phyloP scores from a whole-genome alignment of 2,329 filamentous ascomycete species.

The Calcarisporium arbuscula region DNA sequence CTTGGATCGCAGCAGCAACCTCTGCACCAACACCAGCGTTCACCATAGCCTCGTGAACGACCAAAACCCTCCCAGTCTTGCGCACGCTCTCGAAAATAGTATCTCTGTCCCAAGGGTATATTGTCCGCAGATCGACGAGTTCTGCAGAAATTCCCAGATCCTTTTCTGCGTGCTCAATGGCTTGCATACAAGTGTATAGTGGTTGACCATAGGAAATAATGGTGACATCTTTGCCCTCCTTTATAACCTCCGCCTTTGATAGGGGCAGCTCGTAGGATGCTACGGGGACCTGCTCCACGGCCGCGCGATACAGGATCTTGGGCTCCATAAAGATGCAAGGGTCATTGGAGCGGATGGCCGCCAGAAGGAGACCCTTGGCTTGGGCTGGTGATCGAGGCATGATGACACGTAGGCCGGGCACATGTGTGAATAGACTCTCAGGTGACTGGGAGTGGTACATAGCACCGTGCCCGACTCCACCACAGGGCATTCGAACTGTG shows the following conservation, averaged over 20 bases:
- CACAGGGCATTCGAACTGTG: conserved; percentile 85
- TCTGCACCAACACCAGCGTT: conserved; percentile 87
- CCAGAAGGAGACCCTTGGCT: conserved; percentile 78
- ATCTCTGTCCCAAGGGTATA: conserved; percentile 87
- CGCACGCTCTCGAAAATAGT: conserved; percentile 75
- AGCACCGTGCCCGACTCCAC: conserved; percentile 82
- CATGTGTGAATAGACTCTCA: conserved; percentile 80
- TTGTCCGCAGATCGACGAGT: conserved; percentile 78
- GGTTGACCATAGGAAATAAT: conserved; percentile 87
- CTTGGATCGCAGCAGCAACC: conserved; percentile 81
- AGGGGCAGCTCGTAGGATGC: conserved; percentile 77
- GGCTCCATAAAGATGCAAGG: conserved; percentile 92
- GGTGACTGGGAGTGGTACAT: conserved; percentile 87
- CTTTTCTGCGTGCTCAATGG: conserved; percentile 67
- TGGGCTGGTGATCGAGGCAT: conserved; percentile 81
- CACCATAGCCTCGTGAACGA: conserved; percentile 89
- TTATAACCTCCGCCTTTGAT: conserved; percentile 78
- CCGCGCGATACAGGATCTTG: conserved; percentile 85
- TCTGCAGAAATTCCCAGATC: conserved; percentile 73
- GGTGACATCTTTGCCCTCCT: conserved; percentile 73
- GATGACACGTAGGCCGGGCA: conserved; percentile 79
- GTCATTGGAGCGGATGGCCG: conserved; percentile 73
- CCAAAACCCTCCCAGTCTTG: conserved; percentile 79
- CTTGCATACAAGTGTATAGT: conserved; percentile 73
- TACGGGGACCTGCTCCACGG: conserved; percentile 83